Evolutionary conservation across 2,329 filamentous ascomycete genomes (phyloP).

Genomic region (Plenodomus tracheiphilus): DNA sequence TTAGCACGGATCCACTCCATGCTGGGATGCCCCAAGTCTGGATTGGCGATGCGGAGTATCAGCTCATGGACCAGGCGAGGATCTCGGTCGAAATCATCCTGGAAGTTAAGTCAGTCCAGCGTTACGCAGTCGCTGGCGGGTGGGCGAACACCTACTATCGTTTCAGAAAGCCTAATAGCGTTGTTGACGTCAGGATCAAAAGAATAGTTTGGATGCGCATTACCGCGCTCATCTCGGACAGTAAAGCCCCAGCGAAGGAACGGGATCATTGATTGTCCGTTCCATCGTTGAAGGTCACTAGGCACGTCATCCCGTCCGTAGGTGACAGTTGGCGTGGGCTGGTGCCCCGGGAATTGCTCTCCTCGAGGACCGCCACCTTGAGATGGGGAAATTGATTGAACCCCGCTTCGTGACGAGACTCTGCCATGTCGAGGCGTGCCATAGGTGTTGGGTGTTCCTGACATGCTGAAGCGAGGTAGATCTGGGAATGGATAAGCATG

Average conservation of each 20-base stretch:
- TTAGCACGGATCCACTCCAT: slow-evolving; percentile 7
- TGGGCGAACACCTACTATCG: not conserved
- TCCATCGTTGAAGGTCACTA: slow-evolving; percentile 4
- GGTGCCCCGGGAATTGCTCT: not conserved
- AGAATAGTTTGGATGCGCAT: not conserved
- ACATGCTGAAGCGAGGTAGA: not conserved
- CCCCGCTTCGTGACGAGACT: not conserved
- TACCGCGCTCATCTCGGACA: not conserved
- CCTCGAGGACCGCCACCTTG: not conserved
- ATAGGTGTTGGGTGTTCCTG: not conserved
- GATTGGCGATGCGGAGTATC: slow-evolving; percentile 4
- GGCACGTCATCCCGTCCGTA: not conserved
- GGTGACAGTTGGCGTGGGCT: slow-evolving; percentile 1
- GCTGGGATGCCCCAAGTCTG: slow-evolving; percentile 1
- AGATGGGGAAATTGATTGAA: not conserved
- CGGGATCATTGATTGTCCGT: not conserved
- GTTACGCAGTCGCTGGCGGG: not conserved
- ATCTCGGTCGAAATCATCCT: slow-evolving; percentile 8
- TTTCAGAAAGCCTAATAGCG: slow-evolving; percentile 2
- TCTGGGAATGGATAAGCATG: not conserved
- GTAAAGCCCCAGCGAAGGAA: slow-evolving; percentile 7
- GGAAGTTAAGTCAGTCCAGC: not conserved
- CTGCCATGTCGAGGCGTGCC: not conserved
- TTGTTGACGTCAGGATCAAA: slow-evolving; percentile 5
- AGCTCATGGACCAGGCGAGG: slow-evolving; percentile 6